Conservation (phyloP, 2,329 filamentous ascomycete genomes). For the Daldinia sp. region DNA sequence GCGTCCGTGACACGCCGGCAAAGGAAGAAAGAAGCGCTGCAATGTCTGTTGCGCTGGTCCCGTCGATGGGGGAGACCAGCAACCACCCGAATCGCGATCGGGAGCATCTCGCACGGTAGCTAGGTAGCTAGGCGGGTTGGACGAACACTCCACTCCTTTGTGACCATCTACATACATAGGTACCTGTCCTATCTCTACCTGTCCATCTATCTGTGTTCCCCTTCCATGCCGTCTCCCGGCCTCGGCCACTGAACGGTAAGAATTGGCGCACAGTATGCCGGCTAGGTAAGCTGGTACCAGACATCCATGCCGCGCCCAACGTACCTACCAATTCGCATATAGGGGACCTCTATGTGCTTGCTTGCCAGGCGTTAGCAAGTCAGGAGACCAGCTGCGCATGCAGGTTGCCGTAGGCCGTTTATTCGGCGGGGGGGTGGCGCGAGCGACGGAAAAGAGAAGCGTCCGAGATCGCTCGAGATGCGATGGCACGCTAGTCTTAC, state of each 20-base stretch:
- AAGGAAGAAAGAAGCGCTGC: background rate
- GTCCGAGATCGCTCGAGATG: conserved; percentile 33
- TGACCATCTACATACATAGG: no score
- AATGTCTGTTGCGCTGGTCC: no score
- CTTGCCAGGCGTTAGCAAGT: conserved; percentile 24
- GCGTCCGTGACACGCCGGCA: conserved; percentile 22
- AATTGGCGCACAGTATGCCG: conserved; percentile 12
- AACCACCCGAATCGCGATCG: conserved; percentile 25
- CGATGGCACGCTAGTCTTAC: conserved; percentile 30
- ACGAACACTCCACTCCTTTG: background rate
- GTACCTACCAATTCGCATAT: no score
- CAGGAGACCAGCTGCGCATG: conserved; percentile 33
- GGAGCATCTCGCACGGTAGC: conserved; percentile 6
- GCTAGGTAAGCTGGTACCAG: no score
- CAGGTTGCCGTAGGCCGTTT: conserved; percentile 33
- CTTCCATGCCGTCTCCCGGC: background rate
- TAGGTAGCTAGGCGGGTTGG: background rate
- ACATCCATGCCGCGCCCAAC: conserved; percentile 3
- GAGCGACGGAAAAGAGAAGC: background rate
- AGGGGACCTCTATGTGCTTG: background rate
- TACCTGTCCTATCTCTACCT: no score
- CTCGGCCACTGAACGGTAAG: conserved; percentile 10
- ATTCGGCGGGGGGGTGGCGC: conserved; percentile 12
- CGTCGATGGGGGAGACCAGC: conserved; percentile 18
- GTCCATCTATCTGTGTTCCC: background rate